Evolutionary conservation across 176 grass and related monocot genomes (phyloP).

Genomic region (Cenchrus fungigraminus): DNA sequence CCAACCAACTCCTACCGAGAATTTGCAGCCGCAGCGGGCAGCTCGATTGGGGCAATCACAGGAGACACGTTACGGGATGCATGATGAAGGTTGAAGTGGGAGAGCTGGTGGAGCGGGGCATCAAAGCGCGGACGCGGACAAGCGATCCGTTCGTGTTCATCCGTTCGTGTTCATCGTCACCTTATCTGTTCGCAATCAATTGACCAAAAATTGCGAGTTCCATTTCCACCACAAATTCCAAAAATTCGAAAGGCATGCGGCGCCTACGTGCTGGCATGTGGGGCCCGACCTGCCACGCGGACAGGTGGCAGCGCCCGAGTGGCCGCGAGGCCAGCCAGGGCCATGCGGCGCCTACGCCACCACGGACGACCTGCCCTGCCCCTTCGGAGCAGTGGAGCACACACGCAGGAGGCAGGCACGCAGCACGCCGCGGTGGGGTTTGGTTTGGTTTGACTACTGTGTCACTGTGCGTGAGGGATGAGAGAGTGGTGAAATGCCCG

Average conservation of each 20-base stretch:
- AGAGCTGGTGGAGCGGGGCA: neutral
- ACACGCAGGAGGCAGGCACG: too few species aligned
- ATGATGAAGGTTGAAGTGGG: too few species aligned
- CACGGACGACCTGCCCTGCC: neutral
- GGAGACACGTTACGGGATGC: constrained; percentile 7
- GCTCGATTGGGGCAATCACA: constrained; percentile 12
- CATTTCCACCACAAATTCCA: too few species aligned
- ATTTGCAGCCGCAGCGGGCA: neutral
- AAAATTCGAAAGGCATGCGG: neutral
- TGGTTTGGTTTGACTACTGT: constrained; percentile 11
- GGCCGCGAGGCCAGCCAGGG: neutral
- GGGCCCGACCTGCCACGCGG: too few species aligned
- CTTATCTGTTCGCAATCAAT: neutral
- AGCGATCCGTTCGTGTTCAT: neutral
- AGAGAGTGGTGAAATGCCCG: neutral
- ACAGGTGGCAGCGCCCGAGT: neutral
- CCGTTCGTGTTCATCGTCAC: neutral
- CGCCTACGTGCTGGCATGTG: neutral
- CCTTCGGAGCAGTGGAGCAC: neutral
- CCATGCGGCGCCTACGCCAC: constrained; percentile 6
- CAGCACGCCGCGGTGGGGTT: neutral
- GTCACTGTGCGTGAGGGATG: neutral
- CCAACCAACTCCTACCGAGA: constrained; percentile 24
- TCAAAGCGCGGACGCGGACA: neutral
- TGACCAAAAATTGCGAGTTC: neutral